A percentile compares a stretch with the other conserved stretches of the same genome.
Evolutionary conservation across 192 early-diverging fungal species (phyloP).

Genomic region (Spizellomyces punctatus): DNA sequence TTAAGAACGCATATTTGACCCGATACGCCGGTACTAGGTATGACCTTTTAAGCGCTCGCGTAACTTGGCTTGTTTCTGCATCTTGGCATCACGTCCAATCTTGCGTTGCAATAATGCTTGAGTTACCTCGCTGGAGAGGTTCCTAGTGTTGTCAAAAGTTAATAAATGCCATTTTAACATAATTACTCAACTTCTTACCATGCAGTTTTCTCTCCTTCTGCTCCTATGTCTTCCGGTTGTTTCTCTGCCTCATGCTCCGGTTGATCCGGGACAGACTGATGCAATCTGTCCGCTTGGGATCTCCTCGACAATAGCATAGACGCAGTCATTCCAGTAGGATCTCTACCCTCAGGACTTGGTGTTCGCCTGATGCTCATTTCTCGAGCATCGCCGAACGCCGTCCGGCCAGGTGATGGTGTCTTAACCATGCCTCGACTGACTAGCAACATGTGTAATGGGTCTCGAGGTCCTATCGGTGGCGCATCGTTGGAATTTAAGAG

Average conservation of each 20-base stretch:
- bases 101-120: conserved; percentile 10
- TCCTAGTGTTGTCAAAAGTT: neutral
- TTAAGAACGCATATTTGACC: neutral
- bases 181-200: too few species aligned
- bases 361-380: neutral
- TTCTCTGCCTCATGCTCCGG: too few species aligned
- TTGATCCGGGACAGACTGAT: too few species aligned
- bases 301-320: conserved; percentile 19
- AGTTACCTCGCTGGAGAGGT: conserved; percentile 13
- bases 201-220: too few species aligned
- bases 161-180: too few species aligned
- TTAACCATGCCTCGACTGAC: conserved; percentile 19
- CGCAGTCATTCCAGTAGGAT: conserved; percentile 9
- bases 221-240: too few species aligned
- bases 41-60: conserved; percentile 27
- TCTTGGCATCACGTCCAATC: conserved; percentile 12
- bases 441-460: conserved; percentile 13
- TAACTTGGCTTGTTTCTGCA: conserved; percentile 2
- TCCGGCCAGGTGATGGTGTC: neutral
- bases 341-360: neutral
- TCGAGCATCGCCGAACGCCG: neutral
- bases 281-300: neutral
- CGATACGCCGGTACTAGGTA: neutral
- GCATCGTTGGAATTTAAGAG: too few species aligned
- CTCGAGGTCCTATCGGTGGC: conserved; percentile 4